Evolutionary conservation across 148 eudicot species (phyloP).

Genomic region (Nepenthes mirabilis): DNA sequence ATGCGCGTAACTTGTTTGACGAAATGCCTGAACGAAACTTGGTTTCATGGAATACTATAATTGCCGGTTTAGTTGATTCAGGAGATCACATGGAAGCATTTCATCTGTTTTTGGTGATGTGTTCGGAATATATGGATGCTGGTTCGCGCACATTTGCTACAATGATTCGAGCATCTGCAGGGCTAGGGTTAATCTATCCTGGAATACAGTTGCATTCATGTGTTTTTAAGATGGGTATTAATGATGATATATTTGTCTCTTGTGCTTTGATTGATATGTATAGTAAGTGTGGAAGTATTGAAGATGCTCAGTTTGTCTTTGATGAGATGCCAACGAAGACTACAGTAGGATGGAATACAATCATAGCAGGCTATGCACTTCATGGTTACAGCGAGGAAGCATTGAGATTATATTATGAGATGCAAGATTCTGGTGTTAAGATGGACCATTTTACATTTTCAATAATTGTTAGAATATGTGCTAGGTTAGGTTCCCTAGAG

Average conservation of each 20-base stretch:
- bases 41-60: constrained; percentile 74
- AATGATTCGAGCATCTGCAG: constrained; percentile 59
- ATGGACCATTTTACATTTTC: constrained; percentile 87
- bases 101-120: constrained; percentile 46
- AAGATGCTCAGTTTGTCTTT: constrained; percentile 65
- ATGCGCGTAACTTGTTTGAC: constrained; percentile 64
- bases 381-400: constrained; percentile 90
- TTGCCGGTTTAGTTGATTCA: constrained; percentile 57
- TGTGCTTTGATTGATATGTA: constrained; percentile 86
- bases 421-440: constrained; percentile 69
- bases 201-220: constrained; percentile 68
- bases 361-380: constrained; percentile 70
- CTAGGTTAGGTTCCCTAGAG: constrained; percentile 69
- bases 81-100: constrained; percentile 59
- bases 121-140: constrained; percentile 33
- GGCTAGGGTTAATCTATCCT: constrained; percentile 35
- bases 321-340: constrained; percentile 60
- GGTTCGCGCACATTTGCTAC: constrained; percentile 48
- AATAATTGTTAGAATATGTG: constrained; percentile 54
- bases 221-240: constrained; percentile 42
- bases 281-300: constrained; percentile 70
- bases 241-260: constrained; percentile 42
- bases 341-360: constrained; percentile 80
- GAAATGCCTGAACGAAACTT: constrained; percentile 55
- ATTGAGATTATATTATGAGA: constrained; percentile 55